Evolutionary conservation across 2,329 filamentous ascomycete genomes (phyloP).

Genomic region (Ceratocystis harringtonii): DNA sequence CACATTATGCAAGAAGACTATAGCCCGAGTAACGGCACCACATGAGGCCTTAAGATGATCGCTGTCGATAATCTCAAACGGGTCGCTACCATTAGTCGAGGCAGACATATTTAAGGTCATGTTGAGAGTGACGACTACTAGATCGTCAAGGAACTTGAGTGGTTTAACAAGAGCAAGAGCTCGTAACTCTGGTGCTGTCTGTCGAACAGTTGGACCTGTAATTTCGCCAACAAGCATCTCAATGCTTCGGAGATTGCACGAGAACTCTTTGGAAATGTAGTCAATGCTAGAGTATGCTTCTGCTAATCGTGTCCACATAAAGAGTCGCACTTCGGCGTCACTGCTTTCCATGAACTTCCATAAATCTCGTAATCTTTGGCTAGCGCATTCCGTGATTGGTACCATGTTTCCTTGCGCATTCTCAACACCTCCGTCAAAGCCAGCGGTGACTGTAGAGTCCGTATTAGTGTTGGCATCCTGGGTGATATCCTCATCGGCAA

Average conservation of each 20-base stretch:
- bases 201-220: conserved; percentile 46
- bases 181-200: conserved; percentile 47
- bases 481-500: neutral
- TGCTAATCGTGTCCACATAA: conserved; percentile 80
- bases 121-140: conserved; percentile 56
- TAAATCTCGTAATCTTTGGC: conserved; percentile 55
- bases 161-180: conserved; percentile 57
- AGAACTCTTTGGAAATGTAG: conserved; percentile 76
- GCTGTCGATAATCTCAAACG: conserved; percentile 71
- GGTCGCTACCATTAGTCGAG: conserved; percentile 26
- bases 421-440: neutral
- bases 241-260: conserved; percentile 71
- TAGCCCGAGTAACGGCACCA: conserved; percentile 53
- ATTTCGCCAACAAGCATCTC: conserved; percentile 59
- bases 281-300: conserved; percentile 77
- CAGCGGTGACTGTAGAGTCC: neutral
- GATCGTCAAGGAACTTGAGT: conserved; percentile 63
- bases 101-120: conserved; percentile 48
- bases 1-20: conserved; percentile 62
- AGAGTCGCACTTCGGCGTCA: conserved; percentile 67
- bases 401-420: conserved; percentile 20
- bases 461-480: neutral
- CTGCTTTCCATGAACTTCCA: conserved; percentile 72
- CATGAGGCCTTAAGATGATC: conserved; percentile 61
- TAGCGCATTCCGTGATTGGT: conserved; percentile 37